Base-by-base conservation (phyloP, 495 filamentous ascomycete genomes). In the Annulohypoxylon stygium region DNA sequence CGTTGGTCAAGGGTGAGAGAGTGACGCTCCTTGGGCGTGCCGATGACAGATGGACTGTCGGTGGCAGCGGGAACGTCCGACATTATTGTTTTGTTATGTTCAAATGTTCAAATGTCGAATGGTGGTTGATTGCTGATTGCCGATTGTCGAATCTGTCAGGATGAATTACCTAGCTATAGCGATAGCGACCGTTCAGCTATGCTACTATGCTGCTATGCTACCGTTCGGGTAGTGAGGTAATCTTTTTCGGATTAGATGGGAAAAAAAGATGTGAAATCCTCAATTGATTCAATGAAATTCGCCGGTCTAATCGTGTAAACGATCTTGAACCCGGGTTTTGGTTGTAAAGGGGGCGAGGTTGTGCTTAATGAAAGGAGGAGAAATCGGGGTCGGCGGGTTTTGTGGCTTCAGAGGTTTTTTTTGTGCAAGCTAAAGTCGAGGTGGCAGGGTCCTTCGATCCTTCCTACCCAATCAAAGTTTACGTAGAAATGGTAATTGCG, bases 1-100 rank as follows among this genome's bases (percentile, higher is more conserved):
- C 84, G 83, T 73, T 86, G 84, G 72, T 86, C 84, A 61, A 86
- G 84, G 10, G 84, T 86, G 12, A 86, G 78, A 12, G 84, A 86
- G 57, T 86, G 83, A 11, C 84, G 83, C 75, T 86, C 84, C 53
- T 81, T 83, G 45, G 79, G 39, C 36, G 80, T 65, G 11, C 55
- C 50, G 20, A 61, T 59, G 59, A 39, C 62, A 47, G 65, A 66
- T 5, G 75, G 73, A 33, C 68, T 67, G 45, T 74, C 76, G 69
- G 75, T 71, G 41, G 43, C 66, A 41, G 74, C 61, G 50, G 74
- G 66, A 47, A 77, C 75, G 65, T 78, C 76, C 55, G 74, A 76
- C 76, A 78, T 78, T 54, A 37, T 20, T 70, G 45, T 11, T 48
- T 45, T 45, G 48, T 30, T 30, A 30, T 1, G 58, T 16, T 59